Evolutionary conservation across 129 eudicot species (phyloP), one percentile per base, ranked within the genome.

Genomic region (Chrysanthemum seticuspe): DNA sequence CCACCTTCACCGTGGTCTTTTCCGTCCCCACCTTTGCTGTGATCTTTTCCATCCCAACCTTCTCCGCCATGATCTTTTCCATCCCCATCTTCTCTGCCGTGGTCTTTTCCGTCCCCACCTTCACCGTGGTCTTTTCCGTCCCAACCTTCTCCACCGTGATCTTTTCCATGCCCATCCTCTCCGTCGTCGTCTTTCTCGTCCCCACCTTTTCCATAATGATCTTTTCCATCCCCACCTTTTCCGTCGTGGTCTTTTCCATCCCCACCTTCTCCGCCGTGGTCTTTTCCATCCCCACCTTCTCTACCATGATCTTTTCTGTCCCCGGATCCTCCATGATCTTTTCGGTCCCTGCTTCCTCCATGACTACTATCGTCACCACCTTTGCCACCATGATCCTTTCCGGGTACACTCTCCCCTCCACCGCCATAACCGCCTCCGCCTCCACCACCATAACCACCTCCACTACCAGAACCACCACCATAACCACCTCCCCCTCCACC

Each of bases 271-370:
- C 58, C 72, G 3, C 60, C 59, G 21, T 56, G 79, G 9, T 45
- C 79, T 18, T 64, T 27, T 36, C 73, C 79, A 6, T 19, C 44
- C 21, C 67, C 59, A 13, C 60, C 63, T 13, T 55, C 31, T 18
- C 48, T 56, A 36, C 73, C 73, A 67, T 56, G 79, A 8, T 45
- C 79, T 18, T 64, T 25, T 34, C 57, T 65, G 10, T 18, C 40
- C 19, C 73, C 65, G 3, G 54, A 53, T 1, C 13, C 76, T 13
- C 60, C 61, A 8, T 23, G 27, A 4, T 7, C 31, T 1, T 49
- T 7, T n/a, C 45, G 65, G 13, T 29, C 14, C 5, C 44, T 58
- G 0, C 36, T 31, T 31, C 36, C 36, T 31, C 36, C 36, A 57
- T 40, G 44, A 12, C 44, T 49, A 7, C 61, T 58, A 4, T 52